Percentiles rank a stretch among this genome's conserved stretches.
phyloP scores from a whole-genome alignment of 768 basidiomycete species.

The Cystoderma amianthinum region DNA sequence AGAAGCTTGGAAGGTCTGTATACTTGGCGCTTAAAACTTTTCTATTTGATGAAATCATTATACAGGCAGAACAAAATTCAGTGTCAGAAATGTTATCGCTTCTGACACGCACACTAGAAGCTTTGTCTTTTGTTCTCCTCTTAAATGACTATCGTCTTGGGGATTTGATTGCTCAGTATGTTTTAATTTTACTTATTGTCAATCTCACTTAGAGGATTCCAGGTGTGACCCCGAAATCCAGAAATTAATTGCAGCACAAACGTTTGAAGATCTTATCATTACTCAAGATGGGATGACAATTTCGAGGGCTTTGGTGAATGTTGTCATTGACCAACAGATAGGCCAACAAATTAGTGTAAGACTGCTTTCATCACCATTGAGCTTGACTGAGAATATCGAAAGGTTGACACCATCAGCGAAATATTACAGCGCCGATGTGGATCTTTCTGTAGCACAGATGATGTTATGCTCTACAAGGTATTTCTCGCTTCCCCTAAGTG shows the following conservation, averaged over 20 bases:
- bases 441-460: constrained; percentile 96
- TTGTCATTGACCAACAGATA: constrained; percentile 97
- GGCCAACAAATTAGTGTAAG: constrained; percentile 91
- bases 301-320: constrained; percentile 86
- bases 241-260: constrained; percentile 58
- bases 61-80: constrained; percentile 74
- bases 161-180: constrained; percentile 75
- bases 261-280: constrained; percentile 85
- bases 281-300: constrained; percentile 80
- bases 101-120: constrained; percentile 84
- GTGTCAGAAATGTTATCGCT: constrained; percentile 72
- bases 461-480: constrained; percentile 96
- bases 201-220: constrained; percentile 2
- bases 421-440: constrained; percentile 92
- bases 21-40: neutral
- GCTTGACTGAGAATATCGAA: constrained; percentile 7
- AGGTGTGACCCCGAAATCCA: constrained; percentile 76
- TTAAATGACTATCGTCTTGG: constrained; percentile 87
- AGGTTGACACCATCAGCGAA: constrained; percentile 97
- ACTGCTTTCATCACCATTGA: constrained; percentile 7
- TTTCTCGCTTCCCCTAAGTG: constrained; percentile 8
- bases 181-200: constrained; percentile 1
- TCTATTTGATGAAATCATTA: constrained; percentile 5
- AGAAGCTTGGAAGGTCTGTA: constrained; percentile 80
- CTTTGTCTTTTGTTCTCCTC: constrained; percentile 87